Evolutionary conservation across 2,329 filamentous ascomycete species (phyloP), one percentile per base, ranked within the genome.

Genomic region (Zymoseptoria pseudotritici): DNA sequence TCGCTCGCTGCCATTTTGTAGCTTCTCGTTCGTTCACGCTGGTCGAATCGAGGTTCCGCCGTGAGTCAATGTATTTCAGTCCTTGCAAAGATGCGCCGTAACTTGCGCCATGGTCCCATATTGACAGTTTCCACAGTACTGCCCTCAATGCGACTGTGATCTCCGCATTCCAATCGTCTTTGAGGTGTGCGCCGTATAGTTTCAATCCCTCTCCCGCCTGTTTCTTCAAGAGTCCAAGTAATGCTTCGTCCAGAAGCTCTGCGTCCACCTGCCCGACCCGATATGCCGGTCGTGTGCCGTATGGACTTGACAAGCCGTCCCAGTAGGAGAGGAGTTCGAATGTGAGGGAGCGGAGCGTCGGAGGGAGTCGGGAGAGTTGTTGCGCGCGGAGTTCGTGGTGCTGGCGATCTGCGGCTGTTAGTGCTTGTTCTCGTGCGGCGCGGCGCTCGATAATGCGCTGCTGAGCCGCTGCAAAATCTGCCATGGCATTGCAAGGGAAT

Each of bases 241-340:
- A 81, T 77, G 97, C 94, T 71, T 96, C 91, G 74, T 99, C 94
- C 19, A 99, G 82, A 55, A 99, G 80, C 74, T 97, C 94, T 46
- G 94, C 91, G 74, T 99, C 94, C 51, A 97, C 90, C 76, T 99
- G 94, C 26, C 93, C 91, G 26, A 99, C 94, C 57, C 94, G 87
- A 73, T 96, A 97, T 10, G 90, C 87, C 4, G 94, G 93, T 17
- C 86, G 81, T 22, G 89, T 93, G 52, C 91, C 90, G 71, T 91
- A 86, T 61, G 89, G 85, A 5, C 88, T 86, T 49, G 84, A 84
- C 50, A 93, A 77, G 4, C 82, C 78, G 70, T 91, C 84, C 90
- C 89, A 96, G 29, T 62, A 59, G n/a, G 63, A 63, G 42, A 62
- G 62, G 50, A 63, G 53, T 51, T 58, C 63, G 59, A 64, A 67